Conservation (phyloP, 495 filamentous ascomycete genomes). For the Penicillium mononematosum region DNA sequence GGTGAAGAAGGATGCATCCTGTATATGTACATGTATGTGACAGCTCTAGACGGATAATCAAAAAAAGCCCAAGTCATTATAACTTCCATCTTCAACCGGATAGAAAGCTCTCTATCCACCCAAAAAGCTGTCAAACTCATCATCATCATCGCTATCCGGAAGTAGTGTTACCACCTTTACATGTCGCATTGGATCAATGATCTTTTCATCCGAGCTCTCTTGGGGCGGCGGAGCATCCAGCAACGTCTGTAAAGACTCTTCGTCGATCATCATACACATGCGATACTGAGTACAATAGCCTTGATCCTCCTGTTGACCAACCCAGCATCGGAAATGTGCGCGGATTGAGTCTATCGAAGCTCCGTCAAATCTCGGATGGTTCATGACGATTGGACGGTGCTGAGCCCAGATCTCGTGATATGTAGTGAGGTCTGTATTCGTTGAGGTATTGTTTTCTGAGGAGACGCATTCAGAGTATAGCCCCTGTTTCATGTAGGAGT, state of each 20-base stretch:
- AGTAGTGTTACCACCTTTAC: too few species aligned
- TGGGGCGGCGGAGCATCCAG: not conserved
- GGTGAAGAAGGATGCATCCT: too few species aligned
- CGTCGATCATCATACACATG: conserved; percentile 6
- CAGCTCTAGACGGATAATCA: too few species aligned
- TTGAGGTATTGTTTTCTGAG: not conserved
- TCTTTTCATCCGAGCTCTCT: too few species aligned
- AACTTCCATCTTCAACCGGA: too few species aligned
- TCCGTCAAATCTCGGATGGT: not conserved
- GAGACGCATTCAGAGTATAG: not conserved
- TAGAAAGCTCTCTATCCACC: too few species aligned
- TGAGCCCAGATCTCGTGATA: not conserved
- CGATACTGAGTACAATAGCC: not conserved
- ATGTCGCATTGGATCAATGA: too few species aligned
- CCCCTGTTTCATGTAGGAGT: conserved; percentile 7
- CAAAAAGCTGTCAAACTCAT: too few species aligned
- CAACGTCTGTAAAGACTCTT: conserved; percentile 3
- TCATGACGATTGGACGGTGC: not conserved
- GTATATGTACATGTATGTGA: too few species aligned
- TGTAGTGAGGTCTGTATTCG: not conserved
- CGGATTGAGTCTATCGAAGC: not conserved
- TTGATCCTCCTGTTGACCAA: not conserved
- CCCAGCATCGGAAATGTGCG: not conserved
- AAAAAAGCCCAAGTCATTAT: too few species aligned
- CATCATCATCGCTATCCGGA: too few species aligned